A percentile compares a stretch with the other conserved stretches of the same genome.
Evolutionary conservation across 1,284 basidiomycete species (phyloP).

Genomic region (Kwoniella shivajii): DNA sequence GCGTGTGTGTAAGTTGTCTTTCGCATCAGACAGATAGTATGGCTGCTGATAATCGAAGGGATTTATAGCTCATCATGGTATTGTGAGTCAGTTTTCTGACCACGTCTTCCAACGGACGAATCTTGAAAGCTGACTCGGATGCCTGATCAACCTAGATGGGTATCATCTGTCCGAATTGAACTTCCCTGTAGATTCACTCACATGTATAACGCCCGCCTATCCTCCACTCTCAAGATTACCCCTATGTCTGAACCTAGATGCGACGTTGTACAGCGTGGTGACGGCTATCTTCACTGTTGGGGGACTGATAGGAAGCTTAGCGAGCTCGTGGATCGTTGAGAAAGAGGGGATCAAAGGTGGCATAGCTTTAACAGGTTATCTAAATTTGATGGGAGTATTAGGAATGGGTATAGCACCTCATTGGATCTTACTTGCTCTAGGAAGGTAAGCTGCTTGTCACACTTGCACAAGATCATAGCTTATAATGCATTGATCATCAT

Average conservation of each 20-base stretch:
- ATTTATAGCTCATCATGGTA: constrained; percentile 51
- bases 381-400: constrained; percentile 64
- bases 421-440: constrained; percentile 63
- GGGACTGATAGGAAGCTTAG: constrained; percentile 74
- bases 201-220: constrained; percentile 58
- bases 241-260: constrained; percentile 73
- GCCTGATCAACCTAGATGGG: constrained; percentile 41
- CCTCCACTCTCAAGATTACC: constrained; percentile 37
- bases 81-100: constrained; percentile 41
- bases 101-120: not conserved
- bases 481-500: not conserved
- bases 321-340: constrained; percentile 71
- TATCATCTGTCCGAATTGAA: constrained; percentile 82
- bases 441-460: constrained; percentile 60
- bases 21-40: not conserved
- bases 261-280: constrained; percentile 72
- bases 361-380: constrained; percentile 59
- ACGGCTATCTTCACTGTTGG: constrained; percentile 87
- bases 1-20: constrained; percentile 23
- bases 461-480: not conserved
- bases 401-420: constrained; percentile 68
- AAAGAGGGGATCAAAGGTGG: constrained; percentile 59
- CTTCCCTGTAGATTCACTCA: constrained; percentile 76
- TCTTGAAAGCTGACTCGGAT: not conserved
- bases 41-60: not conserved